Percentiles rank a stretch among this genome's conserved stretches.
These are phyloP conservation scores for Dalbergia oliveri DNA, from an alignment of 306 rosid genomes.

Conservation along the genomic window DNA sequence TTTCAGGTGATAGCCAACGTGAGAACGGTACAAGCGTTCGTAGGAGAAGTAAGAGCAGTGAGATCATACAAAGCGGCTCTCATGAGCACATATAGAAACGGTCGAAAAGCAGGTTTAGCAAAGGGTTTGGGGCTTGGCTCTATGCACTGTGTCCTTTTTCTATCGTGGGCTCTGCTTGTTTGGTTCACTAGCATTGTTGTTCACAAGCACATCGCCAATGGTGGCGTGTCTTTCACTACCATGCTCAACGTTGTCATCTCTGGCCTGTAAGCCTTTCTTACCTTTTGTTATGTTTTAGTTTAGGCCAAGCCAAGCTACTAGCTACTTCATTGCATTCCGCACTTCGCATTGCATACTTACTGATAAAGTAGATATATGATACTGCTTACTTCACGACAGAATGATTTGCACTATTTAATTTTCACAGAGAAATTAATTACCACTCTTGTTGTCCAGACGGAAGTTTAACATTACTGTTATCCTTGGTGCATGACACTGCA, in stretches of 20 bases:
- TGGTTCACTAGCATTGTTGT: slow-evolving; percentile 94
- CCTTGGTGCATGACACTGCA: neutral
- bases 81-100: slow-evolving; percentile 71
- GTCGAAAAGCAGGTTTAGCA: slow-evolving; percentile 87
- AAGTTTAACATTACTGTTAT: neutral
- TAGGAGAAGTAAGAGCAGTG: slow-evolving; percentile 92
- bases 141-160: slow-evolving; percentile 89
- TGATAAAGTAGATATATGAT: neutral
- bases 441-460: neutral
- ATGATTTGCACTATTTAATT: too few relatives aligned
- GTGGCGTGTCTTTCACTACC: slow-evolving; percentile 96
- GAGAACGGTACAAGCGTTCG: slow-evolving; percentile 96
- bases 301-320: neutral
- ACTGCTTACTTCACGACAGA: too few relatives aligned
- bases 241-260: slow-evolving; percentile 97
- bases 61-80: slow-evolving; percentile 77
- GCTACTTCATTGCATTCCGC: neutral
- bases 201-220: slow-evolving; percentile 88
- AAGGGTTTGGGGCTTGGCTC: slow-evolving; percentile 94
- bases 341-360: neutral
- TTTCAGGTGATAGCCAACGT: slow-evolving; percentile 90
- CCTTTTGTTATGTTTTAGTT: slow-evolving; percentile 4
- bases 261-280: slow-evolving; percentile 82
- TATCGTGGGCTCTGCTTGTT: slow-evolving; percentile 89
- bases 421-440: too few relatives aligned